Evolutionary conservation across 495 filamentous ascomycete species (phyloP).

Genomic region (Xylaria longipes): DNA sequence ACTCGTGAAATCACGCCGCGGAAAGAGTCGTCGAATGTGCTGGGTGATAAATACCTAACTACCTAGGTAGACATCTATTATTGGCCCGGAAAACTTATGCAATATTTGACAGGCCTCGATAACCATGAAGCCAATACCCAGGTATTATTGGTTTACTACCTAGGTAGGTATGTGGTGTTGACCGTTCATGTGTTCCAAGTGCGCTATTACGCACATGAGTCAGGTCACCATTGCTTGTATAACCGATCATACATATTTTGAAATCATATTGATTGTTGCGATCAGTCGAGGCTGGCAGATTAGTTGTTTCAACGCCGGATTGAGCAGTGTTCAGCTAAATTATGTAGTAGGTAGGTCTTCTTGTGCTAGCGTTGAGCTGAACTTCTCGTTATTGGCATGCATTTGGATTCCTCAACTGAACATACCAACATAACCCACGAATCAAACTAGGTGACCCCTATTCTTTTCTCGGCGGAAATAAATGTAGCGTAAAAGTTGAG

Average conservation of each 20-base stretch:
- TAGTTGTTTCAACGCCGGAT: neutral
- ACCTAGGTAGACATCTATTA: neutral
- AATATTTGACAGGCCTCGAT: neutral
- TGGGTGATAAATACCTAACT: no score
- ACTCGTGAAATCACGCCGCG: neutral
- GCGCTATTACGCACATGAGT: neutral
- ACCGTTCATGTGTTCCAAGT: neutral
- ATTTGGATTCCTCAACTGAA: neutral
- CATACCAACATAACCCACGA: neutral
- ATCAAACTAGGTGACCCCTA: neutral
- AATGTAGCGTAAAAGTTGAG: neutral
- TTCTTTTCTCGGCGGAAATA: neutral
- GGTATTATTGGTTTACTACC: neutral
- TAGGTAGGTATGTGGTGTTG: neutral
- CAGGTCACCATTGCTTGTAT: neutral
- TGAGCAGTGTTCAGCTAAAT: neutral
- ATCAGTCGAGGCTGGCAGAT: neutral
- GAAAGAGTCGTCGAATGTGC: neutral
- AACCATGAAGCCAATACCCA: neutral
- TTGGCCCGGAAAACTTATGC: neutral
- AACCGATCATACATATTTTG: neutral
- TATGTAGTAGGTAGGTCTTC: neutral
- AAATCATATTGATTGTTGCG: neutral
- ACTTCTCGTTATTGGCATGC: neutral
- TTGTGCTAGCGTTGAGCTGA: slow-evolving; percentile 5